phyloP scores from a whole-genome alignment of 2,329 filamentous ascomycete genomes.

The Paecilomyces niveus region DNA sequence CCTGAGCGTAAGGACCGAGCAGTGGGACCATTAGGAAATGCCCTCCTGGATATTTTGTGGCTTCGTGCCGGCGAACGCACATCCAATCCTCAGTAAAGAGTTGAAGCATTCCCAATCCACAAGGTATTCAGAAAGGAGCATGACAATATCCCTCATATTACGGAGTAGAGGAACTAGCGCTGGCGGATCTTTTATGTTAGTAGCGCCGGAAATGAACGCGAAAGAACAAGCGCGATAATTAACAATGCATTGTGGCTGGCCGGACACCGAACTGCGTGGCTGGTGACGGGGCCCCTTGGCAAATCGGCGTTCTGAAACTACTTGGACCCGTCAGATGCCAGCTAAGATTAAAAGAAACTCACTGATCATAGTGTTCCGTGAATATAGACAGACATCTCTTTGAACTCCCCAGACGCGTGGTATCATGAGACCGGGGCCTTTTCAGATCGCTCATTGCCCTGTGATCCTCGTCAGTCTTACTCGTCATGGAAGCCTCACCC shows the following conservation, averaged over 20 bases:
- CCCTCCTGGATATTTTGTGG: neutral
- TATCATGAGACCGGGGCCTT: constrained; percentile 9
- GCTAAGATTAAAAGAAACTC: neutral
- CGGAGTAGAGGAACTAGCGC: too few species aligned
- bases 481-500: constrained; percentile 76
- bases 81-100: too few species aligned
- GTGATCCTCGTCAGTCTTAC: constrained; percentile 5
- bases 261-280: neutral
- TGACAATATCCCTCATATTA: too few species aligned
- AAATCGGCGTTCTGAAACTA: neutral
- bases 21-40: neutral
- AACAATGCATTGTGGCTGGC: neutral
- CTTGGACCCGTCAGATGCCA: neutral
- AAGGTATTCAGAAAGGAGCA: too few species aligned
- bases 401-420: constrained; percentile 5
- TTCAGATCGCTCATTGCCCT: constrained; percentile 11
- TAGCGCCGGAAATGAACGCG: neutral
- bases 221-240: neutral
- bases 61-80: neutral
- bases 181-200: too few species aligned
- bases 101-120: too few species aligned
- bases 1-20: neutral
- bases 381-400: neutral
- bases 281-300: neutral
- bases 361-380: neutral